Evolutionary conservation across 805 yeast genomes (phyloP), one percentile per base, ranked within the genome.

Genomic region (Debaryomyces tyrocola): DNA sequence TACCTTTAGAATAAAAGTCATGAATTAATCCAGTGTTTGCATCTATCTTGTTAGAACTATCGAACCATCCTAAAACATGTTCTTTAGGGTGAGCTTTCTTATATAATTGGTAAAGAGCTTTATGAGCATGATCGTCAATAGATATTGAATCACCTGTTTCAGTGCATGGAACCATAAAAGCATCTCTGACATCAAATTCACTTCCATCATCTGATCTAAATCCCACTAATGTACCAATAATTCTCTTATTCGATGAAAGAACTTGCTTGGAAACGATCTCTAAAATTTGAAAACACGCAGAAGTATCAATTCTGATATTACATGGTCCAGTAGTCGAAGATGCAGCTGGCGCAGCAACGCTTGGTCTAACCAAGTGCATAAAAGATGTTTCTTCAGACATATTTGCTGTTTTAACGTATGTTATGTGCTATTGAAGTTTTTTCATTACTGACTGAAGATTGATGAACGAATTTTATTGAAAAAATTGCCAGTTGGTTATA

Each of bases 21-120:
- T 89, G 96, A 58, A 89, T 83, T 53, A 87, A 75, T 8, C 88
- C 88, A 11, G 90, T 81, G 63, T 85, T 79, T 45, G 81, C 76
- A 67, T 87, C 91, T 52, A 88, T 78, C 53, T 73, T 74, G 40
- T 74, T 70, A 14, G 85, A 73, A 36, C 79, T 73, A 42, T 85
- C 83, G 64, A 87, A 90, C 96, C 96, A 90, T 46, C 96, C 96
- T 40, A 90, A 75, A 45, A 90, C 85, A 43, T 77, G 75, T 53
- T 84, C 86, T 61, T 85, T 86, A 47, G 94, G 92, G 67, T 84
- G 85, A 29, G 92, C 83, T 61, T 81, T 82, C 70, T 84, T 85
- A 69, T 86, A 81, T 59, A 90, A 70, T 56, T 82, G 83, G 67
- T 74, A 86, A 66, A 87, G 79, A 29, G 83, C 71, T 60, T 80